Conservation (phyloP, 73 alveolate species). For the Tetrahymena borealis region DNA sequence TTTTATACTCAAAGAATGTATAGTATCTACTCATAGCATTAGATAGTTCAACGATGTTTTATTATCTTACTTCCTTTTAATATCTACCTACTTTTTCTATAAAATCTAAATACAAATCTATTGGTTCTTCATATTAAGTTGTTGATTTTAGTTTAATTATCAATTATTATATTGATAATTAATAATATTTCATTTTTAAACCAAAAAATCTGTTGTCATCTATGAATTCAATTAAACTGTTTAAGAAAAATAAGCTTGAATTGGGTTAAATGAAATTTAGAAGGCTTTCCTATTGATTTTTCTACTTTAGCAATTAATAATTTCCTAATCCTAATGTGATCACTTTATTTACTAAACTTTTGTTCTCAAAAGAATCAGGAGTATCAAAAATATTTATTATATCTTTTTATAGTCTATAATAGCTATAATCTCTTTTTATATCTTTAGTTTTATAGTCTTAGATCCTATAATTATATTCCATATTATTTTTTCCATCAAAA, state of each 20-base stretch:
- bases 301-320: not conserved
- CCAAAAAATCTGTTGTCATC: not conserved
- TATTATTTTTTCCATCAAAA: not conserved
- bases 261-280: not conserved
- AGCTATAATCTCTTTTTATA: not conserved
- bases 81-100: too few relatives aligned
- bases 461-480: not conserved
- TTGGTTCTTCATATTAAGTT: too few relatives aligned
- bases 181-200: too few relatives aligned
- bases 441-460: not conserved
- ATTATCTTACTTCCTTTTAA: too few relatives aligned
- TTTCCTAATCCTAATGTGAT: not conserved
- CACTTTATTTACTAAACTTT: too few relatives aligned
- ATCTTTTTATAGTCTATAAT: not conserved
- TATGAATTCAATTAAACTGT: not conserved
- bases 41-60: not conserved
- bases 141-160: too few relatives aligned
- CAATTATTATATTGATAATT: too few relatives aligned
- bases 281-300: not conserved
- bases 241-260: not conserved
- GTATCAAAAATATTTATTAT: not conserved
- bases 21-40: not conserved
- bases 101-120: too few relatives aligned
- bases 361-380: not conserved
- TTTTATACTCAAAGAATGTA: not conserved